Evolutionary conservation across 495 filamentous ascomycete species (phyloP), one percentile per base, ranked within the genome.

Genomic region (Rhypophila decipiens): DNA sequence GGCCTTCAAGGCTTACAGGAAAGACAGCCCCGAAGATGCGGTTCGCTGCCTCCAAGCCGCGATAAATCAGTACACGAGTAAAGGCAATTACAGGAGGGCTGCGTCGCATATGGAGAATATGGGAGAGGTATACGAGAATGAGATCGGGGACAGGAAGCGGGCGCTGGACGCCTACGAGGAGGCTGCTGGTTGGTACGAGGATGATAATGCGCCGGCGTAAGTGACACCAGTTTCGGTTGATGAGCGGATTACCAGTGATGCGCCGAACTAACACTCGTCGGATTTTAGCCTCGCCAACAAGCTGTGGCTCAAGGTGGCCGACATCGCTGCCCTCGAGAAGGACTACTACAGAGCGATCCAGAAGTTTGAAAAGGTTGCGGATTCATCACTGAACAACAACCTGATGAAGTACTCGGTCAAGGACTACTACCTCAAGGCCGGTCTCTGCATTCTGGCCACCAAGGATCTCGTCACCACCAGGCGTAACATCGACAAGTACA

Each of bases 321-420:
- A 98, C 53, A 69, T 96, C 39, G 77, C 86, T 8, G 91, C 88
- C 12, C 66, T 94, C 11, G 85, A 87, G 46, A 74, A 67, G 39
- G 85, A 94, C 57, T 96, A 91, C 68, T 78, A 79, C 70, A 86
- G 82, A 64, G 79, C 88, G 33, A 86, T 89, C 56, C 77, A 85
- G 49, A 70, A 81, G 58, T 96, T 83, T 65, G 91, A 96, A 63
- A 79, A 81, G 55, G 85, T 95, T 33, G 86, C 85, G 24, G 76
- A 77, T 23, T 68, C 75, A 33, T 81, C 80, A 5, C 78, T 90
- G 42, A 77, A 77, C 60, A 91, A 90, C 66, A 83, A 86, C 58
- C 63, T 90, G 51, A 90, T 94, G 88, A 87, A 82, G 57, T 96
- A 84, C 78, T 88, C 82, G 13, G 84, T 96, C 46, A 95, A 95